Percentiles rank a stretch among this genome's conserved stretches.
Evolutionary conservation across 73 alveolate species (phyloP).

Genomic region (Tetrahymena thermophila): DNA sequence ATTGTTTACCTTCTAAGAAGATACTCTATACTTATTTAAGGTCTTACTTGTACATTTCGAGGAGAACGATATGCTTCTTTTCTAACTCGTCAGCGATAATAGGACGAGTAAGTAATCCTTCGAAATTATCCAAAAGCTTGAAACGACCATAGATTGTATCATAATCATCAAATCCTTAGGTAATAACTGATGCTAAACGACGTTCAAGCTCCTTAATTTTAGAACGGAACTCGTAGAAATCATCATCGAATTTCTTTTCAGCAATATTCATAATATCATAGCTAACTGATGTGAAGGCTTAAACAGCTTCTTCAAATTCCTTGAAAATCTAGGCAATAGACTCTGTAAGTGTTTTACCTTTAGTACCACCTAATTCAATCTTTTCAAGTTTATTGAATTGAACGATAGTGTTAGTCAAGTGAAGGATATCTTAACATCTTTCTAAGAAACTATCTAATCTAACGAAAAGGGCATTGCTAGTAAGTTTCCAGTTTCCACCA

Average conservation of each 20-base stretch:
- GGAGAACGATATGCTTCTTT: slow-evolving; percentile 97
- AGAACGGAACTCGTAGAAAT: slow-evolving; percentile 92
- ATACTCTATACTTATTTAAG: slow-evolving; percentile 83
- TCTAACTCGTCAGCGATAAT: slow-evolving; percentile 99
- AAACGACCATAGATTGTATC: slow-evolving; percentile 90
- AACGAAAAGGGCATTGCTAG: slow-evolving; percentile 98
- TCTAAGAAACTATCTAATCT: slow-evolving; percentile 99
- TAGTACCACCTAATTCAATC: slow-evolving; percentile 99
- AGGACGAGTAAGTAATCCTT: slow-evolving; percentile 99
- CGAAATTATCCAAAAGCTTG: slow-evolving; percentile 95
- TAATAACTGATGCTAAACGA: slow-evolving; percentile 96
- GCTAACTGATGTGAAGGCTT: slow-evolving; percentile 84
- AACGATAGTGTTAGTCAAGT: slow-evolving; percentile 95
- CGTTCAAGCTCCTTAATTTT: slow-evolving; percentile 94
- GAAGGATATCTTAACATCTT: slow-evolving; percentile 98
- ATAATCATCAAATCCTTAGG: slow-evolving; percentile 98
- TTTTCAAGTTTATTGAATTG: slow-evolving; percentile 95
- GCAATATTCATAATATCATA: slow-evolving; percentile 98
- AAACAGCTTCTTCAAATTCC: slow-evolving; percentile 96
- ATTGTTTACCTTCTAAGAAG: slow-evolving; percentile 92
- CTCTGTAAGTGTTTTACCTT: slow-evolving; percentile 98
- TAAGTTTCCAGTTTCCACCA: slow-evolving; percentile 93
- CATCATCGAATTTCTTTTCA: slow-evolving; percentile 95
- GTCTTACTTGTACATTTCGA: slow-evolving; percentile 94
- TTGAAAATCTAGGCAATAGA: slow-evolving; percentile 89